These are phyloP conservation scores for Yamadazyma sp. DNA, from an alignment of 805 yeast genomes.

Conservation along the genomic window DNA sequence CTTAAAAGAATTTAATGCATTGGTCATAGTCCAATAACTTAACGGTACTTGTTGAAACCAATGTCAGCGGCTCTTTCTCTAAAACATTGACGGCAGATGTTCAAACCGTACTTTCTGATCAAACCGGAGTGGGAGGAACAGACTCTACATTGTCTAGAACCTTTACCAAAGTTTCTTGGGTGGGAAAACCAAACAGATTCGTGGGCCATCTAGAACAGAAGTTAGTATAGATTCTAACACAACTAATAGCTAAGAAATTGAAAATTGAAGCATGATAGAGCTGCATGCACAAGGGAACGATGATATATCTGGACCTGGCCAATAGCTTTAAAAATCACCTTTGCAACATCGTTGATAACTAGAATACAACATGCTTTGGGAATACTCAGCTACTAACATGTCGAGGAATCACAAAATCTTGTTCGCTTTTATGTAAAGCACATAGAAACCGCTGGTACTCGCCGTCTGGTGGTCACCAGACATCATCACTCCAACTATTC, in stretches of 20 bases:
- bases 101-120: slow-evolving; percentile 99
- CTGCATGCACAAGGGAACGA: too few relatives aligned
- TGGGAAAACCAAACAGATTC: slow-evolving; percentile 99
- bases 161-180: slow-evolving; percentile 99
- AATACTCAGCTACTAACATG: too few relatives aligned
- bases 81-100: slow-evolving; percentile 99
- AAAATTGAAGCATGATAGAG: too few relatives aligned
- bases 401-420: too few relatives aligned
- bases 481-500: slow-evolving; percentile 1
- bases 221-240: slow-evolving; percentile 34
- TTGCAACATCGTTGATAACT: too few relatives aligned
- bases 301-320: too few relatives aligned
- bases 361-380: too few relatives aligned
- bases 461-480: too few relatives aligned
- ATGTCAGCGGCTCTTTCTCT: slow-evolving; percentile 99
- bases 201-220: slow-evolving; percentile 86
- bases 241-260: too few relatives aligned
- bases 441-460: too few relatives aligned
- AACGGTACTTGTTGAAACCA: slow-evolving; percentile 99
- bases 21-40: slow-evolving; percentile 34
- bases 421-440: too few relatives aligned
- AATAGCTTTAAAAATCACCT: too few relatives aligned
- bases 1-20: slow-evolving; percentile 12
- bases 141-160: slow-evolving; percentile 99
- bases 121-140: slow-evolving; percentile 98